Evolutionary conservation across 148 eudicot species (phyloP).

Genomic region (Arctostaphylos glauca): DNA sequence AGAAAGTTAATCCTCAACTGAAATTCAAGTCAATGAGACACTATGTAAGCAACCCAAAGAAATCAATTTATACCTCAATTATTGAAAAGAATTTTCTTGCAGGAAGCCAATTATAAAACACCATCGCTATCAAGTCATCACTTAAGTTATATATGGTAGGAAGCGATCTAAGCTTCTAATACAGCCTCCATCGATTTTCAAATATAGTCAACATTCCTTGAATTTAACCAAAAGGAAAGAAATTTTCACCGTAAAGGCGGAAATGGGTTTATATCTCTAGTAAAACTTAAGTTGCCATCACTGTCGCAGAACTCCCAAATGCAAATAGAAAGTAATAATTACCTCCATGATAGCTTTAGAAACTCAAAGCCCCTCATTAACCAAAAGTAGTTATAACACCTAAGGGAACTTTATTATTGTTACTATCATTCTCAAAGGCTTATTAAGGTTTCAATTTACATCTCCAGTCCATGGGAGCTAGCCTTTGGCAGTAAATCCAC

Average conservation of each 20-base stretch:
- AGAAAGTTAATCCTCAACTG: neutral
- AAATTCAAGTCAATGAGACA: neutral
- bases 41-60: neutral
- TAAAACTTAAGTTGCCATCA: neutral
- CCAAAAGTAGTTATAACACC: neutral
- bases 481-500: neutral
- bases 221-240: neutral
- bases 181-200: neutral
- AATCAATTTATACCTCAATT: neutral
- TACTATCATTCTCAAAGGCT: neutral
- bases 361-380: slow-evolving; percentile 1
- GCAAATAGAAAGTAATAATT: neutral
- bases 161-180: neutral
- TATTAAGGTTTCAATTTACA: neutral
- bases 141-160: neutral
- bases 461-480: neutral
- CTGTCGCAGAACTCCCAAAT: neutral
- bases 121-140: neutral
- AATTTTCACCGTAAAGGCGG: neutral
- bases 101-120: neutral
- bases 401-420: neutral
- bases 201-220: neutral
- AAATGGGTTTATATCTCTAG: neutral
- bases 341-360: neutral
- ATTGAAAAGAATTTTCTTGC: neutral